Percentiles rank a stretch among this genome's conserved stretches.
phyloP scores from a whole-genome alignment of 1,284 basidiomycete genomes.

The Microbotryum violaceum region DNA sequence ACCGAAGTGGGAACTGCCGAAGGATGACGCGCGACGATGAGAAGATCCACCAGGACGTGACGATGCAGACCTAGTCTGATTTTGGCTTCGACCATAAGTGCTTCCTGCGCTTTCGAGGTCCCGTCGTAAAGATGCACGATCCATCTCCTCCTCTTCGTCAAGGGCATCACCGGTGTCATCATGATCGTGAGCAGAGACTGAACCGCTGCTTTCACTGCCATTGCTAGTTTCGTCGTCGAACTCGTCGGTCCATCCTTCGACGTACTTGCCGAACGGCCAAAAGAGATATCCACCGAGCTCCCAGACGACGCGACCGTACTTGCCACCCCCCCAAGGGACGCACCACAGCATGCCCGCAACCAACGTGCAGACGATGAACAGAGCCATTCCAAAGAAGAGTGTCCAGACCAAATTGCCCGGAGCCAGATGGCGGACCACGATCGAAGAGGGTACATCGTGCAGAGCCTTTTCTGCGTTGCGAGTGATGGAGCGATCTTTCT shows the following conservation, averaged over 20 bases:
- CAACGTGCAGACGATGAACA: conserved; percentile 62
- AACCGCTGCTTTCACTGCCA: not conserved
- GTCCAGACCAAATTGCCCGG: conserved; percentile 93
- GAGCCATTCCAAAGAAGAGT: conserved; percentile 82
- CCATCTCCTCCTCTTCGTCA: conserved; percentile 23
- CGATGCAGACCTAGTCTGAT: no score
- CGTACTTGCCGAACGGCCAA: conserved; percentile 99
- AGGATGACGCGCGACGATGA: no score
- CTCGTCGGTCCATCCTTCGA: conserved; percentile 65
- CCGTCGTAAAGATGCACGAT: no score
- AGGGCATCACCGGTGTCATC: conserved; percentile 24
- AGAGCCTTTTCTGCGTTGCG: conserved; percentile 91
- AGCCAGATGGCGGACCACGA: conserved; percentile 73
- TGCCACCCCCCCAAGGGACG: conserved; percentile 65
- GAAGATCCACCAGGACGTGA: no score
- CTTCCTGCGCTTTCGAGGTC: no score
- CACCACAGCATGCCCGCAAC: conserved; percentile 63
- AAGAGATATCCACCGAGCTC: conserved; percentile 92
- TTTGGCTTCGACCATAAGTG: no score
- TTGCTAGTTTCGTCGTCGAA: conserved; percentile 35
- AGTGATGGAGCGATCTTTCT: conserved; percentile 93
- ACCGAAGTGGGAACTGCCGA: no score
- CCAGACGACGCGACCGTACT: conserved; percentile 78
- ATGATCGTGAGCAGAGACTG: conserved; percentile 25
- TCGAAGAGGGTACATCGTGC: conserved; percentile 82